Evolutionary conservation across 1,284 basidiomycete species (phyloP), one percentile per base, ranked within the genome.

Genomic region (Jaminaea rosea): DNA sequence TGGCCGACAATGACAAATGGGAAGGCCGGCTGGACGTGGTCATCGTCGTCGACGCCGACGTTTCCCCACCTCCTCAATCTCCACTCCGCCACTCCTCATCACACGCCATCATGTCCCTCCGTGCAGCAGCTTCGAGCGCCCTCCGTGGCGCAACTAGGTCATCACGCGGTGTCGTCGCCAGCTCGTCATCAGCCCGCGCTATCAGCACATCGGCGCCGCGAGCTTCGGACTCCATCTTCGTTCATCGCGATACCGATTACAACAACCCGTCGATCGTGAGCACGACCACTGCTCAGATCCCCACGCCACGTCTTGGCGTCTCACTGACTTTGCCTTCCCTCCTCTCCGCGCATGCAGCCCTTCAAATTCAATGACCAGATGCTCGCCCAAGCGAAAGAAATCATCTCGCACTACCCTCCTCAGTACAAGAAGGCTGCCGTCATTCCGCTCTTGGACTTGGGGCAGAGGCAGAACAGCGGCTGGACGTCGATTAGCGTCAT

Each of bases 401-500:
- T 96, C 77, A 88, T 97, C 75, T 80, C 86, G 46, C 84, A 84
- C 65, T 98, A 98, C 79, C 93, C 93, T 4, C 80, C 87, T 46
- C 93, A 98, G 76, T 97, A 96, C 82, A 93, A 91, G 81, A 96
- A 96, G 77, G 77, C 77, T 1, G 94, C 94, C 28, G 86, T 92
- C 67, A 96, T 99, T 72, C 93, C 94, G 37, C 81, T 99, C 31
- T 84, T 99, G 54, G 91, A 98, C 77, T 81, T 99, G 39, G 93
- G 85, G 1, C 94, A 99, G 78, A 82, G 90, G 63, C 94, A 98
- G 77, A 97, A 98, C 79, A 88, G 90, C 67, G 91, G 90, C 67
- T 99, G 90, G 89, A 93, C 91, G n/a, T 90, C 86, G 72, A 93
- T 99, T 66, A 88, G 86, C 67, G 91, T 93, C 58, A 99, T 99